Evolutionary conservation across 2,329 filamentous ascomycete species (phyloP), one percentile per base, ranked within the genome.

Genomic region (Colletotrichum plurivorum): DNA sequence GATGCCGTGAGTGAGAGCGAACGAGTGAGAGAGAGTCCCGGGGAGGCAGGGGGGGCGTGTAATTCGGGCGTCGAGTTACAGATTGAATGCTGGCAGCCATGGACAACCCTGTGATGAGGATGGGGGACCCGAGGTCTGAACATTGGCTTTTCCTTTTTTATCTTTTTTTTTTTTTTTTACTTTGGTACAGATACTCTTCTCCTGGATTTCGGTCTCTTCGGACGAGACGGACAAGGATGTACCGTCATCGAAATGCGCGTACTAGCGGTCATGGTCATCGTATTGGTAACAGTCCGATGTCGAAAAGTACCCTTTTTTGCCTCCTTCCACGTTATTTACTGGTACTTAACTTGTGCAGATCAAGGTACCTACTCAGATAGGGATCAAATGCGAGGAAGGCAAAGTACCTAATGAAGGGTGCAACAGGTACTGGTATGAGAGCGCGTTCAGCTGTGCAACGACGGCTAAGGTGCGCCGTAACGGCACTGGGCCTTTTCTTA

Each of bases 71-170:
- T 67, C 57, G 56, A 67, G 48, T 52, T 22, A 41, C 48, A 43
- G 49, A 53, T 67, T 67, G 39, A 62, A 67, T 51, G 51, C 58
- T 63, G 43, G 58, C 58, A 67, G 58, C 58, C 63, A 67, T 52
- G 51, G 39, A 67, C 53, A 67, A 58, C 59, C 65, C 65, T 67
- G 65, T 46, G 16, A 16, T 46, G 31, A 25, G 27, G 49, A 51
- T 16, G 31, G 10, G 31, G 57, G 15, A 36, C 16, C 18, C 27
- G 7, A 22, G n/a, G 48, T 41, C 59, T 39, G 49, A 62, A 62
- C 58, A 52, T 36, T 53, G 46, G 31, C 46, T 25, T 39, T 51
- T 65, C 31, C 25, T 51, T 60, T 51, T 51, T 25, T 57, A 15
- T 39, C 4, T 25, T 31, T 20, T 53, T 65, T 16, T 8, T 18